These are phyloP conservation scores for Oryza glaberrima DNA, from an alignment of 176 grass and related monocot species.

Conservation along the genomic window DNA sequence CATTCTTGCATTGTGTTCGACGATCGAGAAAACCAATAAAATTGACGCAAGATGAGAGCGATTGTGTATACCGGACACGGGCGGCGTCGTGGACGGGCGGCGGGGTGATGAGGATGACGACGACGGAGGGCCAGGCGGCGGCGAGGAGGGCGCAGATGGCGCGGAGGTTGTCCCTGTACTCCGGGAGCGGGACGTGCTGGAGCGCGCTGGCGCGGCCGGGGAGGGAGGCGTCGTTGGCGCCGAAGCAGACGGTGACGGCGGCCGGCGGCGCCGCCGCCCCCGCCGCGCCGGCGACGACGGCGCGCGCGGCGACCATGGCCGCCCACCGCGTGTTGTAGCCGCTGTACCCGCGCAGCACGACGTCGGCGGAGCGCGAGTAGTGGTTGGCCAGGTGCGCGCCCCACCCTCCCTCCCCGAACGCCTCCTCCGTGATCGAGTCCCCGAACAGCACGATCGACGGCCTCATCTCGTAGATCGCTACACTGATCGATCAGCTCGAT, in stretches of 20 bases:
- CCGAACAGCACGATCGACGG: conserved; percentile 72
- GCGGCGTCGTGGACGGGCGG: conserved; percentile 72
- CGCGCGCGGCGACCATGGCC: neutral
- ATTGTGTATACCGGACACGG: conserved; percentile 23
- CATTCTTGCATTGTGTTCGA: neutral
- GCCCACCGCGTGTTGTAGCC: conserved; percentile 34
- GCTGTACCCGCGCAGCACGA: conserved; percentile 46
- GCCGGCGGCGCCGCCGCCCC: neutral
- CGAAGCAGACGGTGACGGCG: conserved; percentile 65
- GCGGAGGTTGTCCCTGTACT: conserved; percentile 69
- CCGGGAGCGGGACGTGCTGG: conserved; percentile 61
- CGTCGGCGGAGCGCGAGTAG: conserved; percentile 69
- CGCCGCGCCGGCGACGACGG: neutral
- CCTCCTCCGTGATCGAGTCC: conserved; percentile 74
- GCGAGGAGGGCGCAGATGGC: conserved; percentile 58
- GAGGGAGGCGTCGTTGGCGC: conserved; percentile 69
- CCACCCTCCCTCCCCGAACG: conserved; percentile 72
- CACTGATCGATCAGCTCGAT: too few relatives aligned
- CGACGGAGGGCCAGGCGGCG: conserved; percentile 49
- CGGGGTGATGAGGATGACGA: conserved; percentile 65
- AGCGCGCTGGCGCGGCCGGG: conserved; percentile 42
- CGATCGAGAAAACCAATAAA: neutral
- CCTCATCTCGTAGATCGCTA: conserved; percentile 35
- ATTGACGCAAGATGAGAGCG: too few relatives aligned
- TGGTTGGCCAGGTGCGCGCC: conserved; percentile 61